Conservation (phyloP, 306 rosid species). For the Castanopsis chinensis region DNA sequence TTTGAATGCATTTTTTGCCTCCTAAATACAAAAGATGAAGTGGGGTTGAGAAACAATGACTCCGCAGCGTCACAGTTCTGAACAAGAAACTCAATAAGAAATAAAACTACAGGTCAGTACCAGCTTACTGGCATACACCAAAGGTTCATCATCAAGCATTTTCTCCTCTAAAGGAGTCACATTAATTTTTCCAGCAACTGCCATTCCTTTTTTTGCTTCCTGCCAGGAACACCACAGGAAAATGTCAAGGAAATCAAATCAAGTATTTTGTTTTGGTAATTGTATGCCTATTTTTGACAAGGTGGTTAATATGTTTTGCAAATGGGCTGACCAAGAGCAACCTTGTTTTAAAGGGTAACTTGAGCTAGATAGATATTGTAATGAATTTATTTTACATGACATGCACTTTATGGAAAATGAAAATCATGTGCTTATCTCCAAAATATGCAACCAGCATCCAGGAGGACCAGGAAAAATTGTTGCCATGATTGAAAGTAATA, state of each 20-base stretch:
- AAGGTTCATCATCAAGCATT: slow-evolving; percentile 65
- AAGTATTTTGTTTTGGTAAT: background rate
- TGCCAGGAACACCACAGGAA: slow-evolving; percentile 36
- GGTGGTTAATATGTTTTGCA: background rate
- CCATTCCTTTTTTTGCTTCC: slow-evolving; percentile 75
- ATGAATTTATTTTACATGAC: background rate
- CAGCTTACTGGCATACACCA: slow-evolving; percentile 83
- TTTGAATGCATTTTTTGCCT: slow-evolving; percentile 95
- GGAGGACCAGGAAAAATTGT: background rate
- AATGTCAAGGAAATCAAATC: slow-evolving; percentile 15
- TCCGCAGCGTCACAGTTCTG: slow-evolving; percentile 4
- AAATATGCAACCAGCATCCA: background rate
- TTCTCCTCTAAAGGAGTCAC: slow-evolving; percentile 69
- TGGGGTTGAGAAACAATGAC: background rate
- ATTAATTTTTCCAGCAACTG: slow-evolving; percentile 68
- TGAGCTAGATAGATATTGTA: background rate
- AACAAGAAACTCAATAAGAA: background rate
- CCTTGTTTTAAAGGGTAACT: background rate
- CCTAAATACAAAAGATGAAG: slow-evolving; percentile 40
- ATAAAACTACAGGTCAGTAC: slow-evolving; percentile 43
- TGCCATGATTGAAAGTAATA: background rate
- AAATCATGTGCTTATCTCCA: background rate
- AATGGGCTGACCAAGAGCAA: background rate
- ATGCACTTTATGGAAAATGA: background rate
- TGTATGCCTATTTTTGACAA: background rate